Evolutionary conservation across 108 stramenopile genomes (phyloP).

Genomic region (Conticribra weissflogii): DNA sequence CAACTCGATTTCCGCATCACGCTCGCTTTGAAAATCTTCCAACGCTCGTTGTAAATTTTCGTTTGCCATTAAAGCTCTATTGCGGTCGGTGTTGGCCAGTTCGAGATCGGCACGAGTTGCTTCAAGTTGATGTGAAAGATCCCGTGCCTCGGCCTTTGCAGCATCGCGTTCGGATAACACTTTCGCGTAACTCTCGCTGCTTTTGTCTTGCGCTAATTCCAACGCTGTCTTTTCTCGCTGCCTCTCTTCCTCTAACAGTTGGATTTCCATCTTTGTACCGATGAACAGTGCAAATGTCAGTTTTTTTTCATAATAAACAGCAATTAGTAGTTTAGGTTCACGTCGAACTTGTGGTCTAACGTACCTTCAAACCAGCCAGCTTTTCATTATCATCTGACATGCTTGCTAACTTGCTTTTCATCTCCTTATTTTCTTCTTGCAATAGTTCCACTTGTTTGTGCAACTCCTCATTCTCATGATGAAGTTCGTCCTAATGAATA

Average conservation of each 20-base stretch:
- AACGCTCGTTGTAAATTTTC: slow-evolving; percentile 79
- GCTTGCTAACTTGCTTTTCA: slow-evolving; percentile 54
- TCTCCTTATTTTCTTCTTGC: slow-evolving; percentile 56
- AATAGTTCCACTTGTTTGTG: slow-evolving; percentile 57
- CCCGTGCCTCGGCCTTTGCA: slow-evolving; percentile 61
- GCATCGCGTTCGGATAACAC: slow-evolving; percentile 68
- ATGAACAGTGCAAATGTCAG: slow-evolving; percentile 6
- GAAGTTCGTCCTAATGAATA: slow-evolving; percentile 54
- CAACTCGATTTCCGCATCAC: slow-evolving; percentile 80
- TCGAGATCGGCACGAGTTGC: slow-evolving; percentile 80
- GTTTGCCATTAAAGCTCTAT: slow-evolving; percentile 71
- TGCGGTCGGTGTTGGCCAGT: slow-evolving; percentile 69
- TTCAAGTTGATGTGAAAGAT: slow-evolving; percentile 75
- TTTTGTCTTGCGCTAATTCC: slow-evolving; percentile 47
- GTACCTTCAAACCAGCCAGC: slow-evolving; percentile 60
- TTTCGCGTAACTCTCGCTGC: slow-evolving; percentile 48
- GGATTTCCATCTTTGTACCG: slow-evolving; percentile 66
- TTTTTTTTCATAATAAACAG: too few species aligned
- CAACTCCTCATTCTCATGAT: slow-evolving; percentile 77
- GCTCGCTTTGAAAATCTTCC: slow-evolving; percentile 85
- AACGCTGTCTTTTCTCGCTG: slow-evolving; percentile 61
- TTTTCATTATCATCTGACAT: slow-evolving; percentile 61
- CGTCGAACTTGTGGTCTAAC: too few species aligned
- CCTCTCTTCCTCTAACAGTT: slow-evolving; percentile 77
- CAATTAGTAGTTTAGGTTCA: too few species aligned